Percentiles rank a stretch among this genome's conserved stretches.
phyloP scores from a whole-genome alignment of 805 yeast genomes.

The Nakazawaea ambrosiae region DNA sequence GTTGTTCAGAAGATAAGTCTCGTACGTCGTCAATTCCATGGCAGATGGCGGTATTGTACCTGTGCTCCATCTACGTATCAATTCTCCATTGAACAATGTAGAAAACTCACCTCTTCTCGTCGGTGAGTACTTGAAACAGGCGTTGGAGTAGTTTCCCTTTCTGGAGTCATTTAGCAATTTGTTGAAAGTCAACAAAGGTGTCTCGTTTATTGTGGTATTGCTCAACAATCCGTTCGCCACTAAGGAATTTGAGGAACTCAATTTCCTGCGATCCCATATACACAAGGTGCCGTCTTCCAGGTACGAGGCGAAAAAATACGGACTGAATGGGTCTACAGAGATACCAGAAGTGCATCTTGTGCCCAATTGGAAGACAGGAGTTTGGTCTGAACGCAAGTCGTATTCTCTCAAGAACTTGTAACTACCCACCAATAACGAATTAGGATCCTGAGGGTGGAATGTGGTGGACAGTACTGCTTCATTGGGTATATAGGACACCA shows the following conservation, averaged over 20 bases:
- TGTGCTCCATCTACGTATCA: constrained; percentile 74
- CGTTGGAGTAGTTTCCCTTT: constrained; percentile 46
- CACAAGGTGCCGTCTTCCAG: constrained; percentile 83
- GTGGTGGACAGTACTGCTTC: constrained; percentile 67
- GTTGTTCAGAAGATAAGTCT: constrained; percentile 14
- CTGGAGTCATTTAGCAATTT: constrained; percentile 57
- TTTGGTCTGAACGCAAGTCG: constrained; percentile 58
- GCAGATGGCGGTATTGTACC: constrained; percentile 44
- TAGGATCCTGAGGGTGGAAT: constrained; percentile 54
- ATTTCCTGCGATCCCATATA: constrained; percentile 71
- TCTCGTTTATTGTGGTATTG: constrained; percentile 29
- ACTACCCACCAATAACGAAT: constrained; percentile 61
- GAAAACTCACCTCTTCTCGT: constrained; percentile 66
- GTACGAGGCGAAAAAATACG: constrained; percentile 61
- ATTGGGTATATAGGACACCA: constrained; percentile 54
- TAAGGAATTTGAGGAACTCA: constrained; percentile 22
- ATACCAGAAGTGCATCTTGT: constrained; percentile 68
- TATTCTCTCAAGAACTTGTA: constrained; percentile 72
- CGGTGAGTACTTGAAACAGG: constrained; percentile 66
- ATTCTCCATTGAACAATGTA: constrained; percentile 70
- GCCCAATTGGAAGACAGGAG: constrained; percentile 69
- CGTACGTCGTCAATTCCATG: constrained; percentile 17
- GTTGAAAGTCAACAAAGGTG: constrained; percentile 53
- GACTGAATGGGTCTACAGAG: constrained; percentile 60
- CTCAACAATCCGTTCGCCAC: constrained; percentile 11